Conservation (phyloP, 768 basidiomycete species). For the Melanogaster broomeanus region DNA sequence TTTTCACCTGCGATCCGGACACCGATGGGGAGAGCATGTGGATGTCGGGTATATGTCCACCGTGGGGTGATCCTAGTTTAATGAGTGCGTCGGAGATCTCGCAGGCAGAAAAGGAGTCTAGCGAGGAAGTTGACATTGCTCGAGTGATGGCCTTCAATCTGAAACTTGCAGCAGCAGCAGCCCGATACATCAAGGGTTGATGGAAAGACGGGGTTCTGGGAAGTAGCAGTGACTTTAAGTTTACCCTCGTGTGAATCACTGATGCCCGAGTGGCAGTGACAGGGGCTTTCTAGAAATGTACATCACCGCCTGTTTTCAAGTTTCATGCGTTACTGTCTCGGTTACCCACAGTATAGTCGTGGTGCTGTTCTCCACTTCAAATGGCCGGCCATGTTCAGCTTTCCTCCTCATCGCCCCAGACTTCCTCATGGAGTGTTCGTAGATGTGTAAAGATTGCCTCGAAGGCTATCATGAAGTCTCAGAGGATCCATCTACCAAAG, state of each 20-base stretch:
- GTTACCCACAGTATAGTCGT: too few species aligned
- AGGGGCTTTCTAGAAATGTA: slow-evolving; percentile 8
- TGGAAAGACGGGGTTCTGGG: too few species aligned
- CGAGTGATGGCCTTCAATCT: too few species aligned
- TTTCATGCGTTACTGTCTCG: too few species aligned
- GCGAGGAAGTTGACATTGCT: slow-evolving; percentile 21
- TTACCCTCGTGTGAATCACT: too few species aligned
- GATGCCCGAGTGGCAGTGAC: too few species aligned
- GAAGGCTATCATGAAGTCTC: slow-evolving; percentile 72
- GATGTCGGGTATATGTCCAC: slow-evolving; percentile 84
- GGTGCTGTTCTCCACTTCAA: background rate
- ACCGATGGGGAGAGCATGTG: slow-evolving; percentile 42
- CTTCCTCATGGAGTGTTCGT: slow-evolving; percentile 18
- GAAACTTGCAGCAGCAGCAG: too few species aligned
- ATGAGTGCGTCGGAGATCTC: slow-evolving; percentile 89
- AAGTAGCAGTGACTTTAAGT: too few species aligned
- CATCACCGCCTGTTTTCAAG: background rate
- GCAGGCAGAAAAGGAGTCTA: slow-evolving; percentile 62
- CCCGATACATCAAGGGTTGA: too few species aligned
- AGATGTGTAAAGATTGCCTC: slow-evolving; percentile 45
- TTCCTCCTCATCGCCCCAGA: slow-evolving; percentile 8
- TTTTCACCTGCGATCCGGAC: slow-evolving; percentile 37
- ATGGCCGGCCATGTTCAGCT: slow-evolving; percentile 13
- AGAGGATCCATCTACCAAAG: slow-evolving; percentile 60
- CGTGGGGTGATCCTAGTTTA: slow-evolving; percentile 70